Evolutionary conservation across 2,329 filamentous ascomycete genomes (phyloP).

Genomic region (Botryotinia globosa): DNA sequence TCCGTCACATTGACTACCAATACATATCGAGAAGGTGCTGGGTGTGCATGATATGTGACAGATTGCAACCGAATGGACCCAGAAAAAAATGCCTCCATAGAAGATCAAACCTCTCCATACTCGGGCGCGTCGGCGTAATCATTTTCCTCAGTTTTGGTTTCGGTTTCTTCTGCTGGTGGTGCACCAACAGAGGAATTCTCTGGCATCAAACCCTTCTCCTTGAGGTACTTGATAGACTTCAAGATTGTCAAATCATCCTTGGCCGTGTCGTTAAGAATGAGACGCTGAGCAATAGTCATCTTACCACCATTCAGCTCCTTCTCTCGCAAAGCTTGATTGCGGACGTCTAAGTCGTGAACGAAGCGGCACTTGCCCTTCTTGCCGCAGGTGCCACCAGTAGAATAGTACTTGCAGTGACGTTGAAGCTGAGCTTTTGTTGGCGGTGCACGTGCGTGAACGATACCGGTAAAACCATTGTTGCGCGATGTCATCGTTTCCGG

Average conservation of each 20-base stretch:
- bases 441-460: conserved; percentile 40
- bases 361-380: conserved; percentile 76
- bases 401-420: conserved; percentile 69
- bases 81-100: background rate
- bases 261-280: conserved; percentile 65
- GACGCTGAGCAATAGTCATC: conserved; percentile 63
- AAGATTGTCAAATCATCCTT: conserved; percentile 65
- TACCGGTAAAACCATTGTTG: conserved; percentile 29
- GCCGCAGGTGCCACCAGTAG: conserved; percentile 64
- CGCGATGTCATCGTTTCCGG: conserved; percentile 58
- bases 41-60: background rate
- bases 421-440: conserved; percentile 58
- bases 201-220: conserved; percentile 44
- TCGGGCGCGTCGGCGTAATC: conserved; percentile 31
- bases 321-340: conserved; percentile 61
- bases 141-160: conserved; percentile 32
- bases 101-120: conserved; percentile 25
- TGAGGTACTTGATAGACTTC: conserved; percentile 63
- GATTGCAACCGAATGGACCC: background rate
- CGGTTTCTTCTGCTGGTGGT: conserved; percentile 26
- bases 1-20: conserved; percentile 16
- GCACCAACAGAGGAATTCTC: conserved; percentile 35
- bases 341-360: conserved; percentile 62
- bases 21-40: conserved; percentile 11
- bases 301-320: conserved; percentile 63